Percentiles rank a stretch among this genome's conserved stretches.
These are phyloP conservation scores for Populus hybrid DNA, from an alignment of 441 rosid genomes.

Conservation along the genomic window DNA sequence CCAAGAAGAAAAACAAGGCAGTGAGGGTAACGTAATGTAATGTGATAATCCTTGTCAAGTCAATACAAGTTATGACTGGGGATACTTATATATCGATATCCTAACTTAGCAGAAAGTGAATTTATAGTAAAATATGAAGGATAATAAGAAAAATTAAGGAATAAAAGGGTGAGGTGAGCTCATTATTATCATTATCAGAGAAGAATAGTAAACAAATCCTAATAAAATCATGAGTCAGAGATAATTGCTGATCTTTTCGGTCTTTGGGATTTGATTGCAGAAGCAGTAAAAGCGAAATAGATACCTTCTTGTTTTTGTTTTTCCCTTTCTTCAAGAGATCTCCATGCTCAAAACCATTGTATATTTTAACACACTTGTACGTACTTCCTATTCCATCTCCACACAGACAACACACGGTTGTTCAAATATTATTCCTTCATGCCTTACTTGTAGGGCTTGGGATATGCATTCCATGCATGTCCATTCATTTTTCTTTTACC, in stretches of 20 bases:
- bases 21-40: not conserved
- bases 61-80: not conserved
- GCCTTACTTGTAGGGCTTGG: too few species aligned
- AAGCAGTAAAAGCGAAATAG: too few species aligned
- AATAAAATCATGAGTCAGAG: not conserved
- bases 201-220: not conserved
- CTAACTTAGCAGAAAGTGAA: not conserved
- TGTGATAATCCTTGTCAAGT: not conserved
- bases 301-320: not conserved
- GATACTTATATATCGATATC: not conserved
- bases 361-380: not conserved
- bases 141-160: not conserved
- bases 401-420: too few species aligned
- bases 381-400: not conserved
- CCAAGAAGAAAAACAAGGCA: not conserved
- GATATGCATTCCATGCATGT: not conserved
- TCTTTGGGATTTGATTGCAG: not conserved
- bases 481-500: not conserved
- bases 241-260: not conserved
- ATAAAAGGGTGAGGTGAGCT: not conserved
- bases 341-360: not conserved
- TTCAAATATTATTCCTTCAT: not conserved
- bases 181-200: not conserved
- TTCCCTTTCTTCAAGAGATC: not conserved
- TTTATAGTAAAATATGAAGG: not conserved